Conservation (phyloP, 2,329 filamentous ascomycete genomes). For the Calonectria pteridis region DNA sequence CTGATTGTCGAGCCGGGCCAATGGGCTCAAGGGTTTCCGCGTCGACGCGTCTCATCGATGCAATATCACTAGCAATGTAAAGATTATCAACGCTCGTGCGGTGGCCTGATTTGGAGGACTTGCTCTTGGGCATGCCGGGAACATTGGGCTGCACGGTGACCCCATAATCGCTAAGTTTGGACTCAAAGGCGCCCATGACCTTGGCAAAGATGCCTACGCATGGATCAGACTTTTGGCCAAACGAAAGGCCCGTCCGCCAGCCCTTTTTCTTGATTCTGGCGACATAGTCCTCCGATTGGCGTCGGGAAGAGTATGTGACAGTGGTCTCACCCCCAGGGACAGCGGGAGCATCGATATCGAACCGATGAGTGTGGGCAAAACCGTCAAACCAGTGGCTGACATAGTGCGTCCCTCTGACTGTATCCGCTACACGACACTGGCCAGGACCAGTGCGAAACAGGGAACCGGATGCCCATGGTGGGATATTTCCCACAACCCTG, state of each 20-base stretch:
- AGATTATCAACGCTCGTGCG: constrained; percentile 59
- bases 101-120: constrained; percentile 47
- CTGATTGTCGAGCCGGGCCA: constrained; percentile 69
- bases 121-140: constrained; percentile 62
- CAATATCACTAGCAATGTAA: constrained; percentile 69
- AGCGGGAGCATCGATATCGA: constrained; percentile 70
- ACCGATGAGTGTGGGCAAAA: constrained; percentile 77
- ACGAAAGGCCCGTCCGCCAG: constrained; percentile 67
- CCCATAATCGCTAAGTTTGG: constrained; percentile 62
- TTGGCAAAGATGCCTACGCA: constrained; percentile 82
- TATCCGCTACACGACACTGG: constrained; percentile 69
- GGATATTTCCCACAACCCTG: constrained; percentile 74
- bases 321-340: constrained; percentile 41
- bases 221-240: constrained; percentile 79
- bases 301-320: constrained; percentile 79
- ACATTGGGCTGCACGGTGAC: constrained; percentile 76
- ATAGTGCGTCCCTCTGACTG: constrained; percentile 69
- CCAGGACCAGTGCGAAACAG: constrained; percentile 83
- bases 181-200: constrained; percentile 71
- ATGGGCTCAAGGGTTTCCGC: constrained; percentile 80
- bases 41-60: constrained; percentile 71
- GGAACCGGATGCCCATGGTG: constrained; percentile 76
- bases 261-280: constrained; percentile 72
- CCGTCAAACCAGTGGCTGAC: constrained; percentile 87
- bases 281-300: constrained; percentile 74